Percentiles rank a stretch among this genome's conserved stretches.
Evolutionary conservation across 2,329 filamentous ascomycete species (phyloP).

Genomic region (Aspergillus jensenii): DNA sequence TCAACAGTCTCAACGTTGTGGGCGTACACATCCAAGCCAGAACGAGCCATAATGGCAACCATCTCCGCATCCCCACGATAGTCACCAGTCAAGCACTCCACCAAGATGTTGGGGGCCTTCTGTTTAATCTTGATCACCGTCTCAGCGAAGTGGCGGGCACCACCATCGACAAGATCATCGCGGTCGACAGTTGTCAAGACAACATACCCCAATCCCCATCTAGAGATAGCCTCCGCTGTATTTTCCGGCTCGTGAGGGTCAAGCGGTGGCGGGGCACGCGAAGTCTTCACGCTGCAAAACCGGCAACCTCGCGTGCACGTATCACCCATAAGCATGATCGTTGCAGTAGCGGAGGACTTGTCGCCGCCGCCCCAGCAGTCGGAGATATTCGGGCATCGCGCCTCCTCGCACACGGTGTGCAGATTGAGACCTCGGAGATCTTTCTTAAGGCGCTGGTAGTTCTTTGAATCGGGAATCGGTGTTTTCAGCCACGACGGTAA

Average conservation of each 20-base stretch:
- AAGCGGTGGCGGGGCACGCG: conserved; percentile 70
- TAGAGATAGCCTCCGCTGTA: conserved; percentile 84
- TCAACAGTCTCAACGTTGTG: conserved; percentile 98
- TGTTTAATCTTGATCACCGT: conserved; percentile 92
- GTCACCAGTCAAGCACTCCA: conserved; percentile 66
- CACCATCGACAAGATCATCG: conserved; percentile 86
- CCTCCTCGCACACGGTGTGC: conserved; percentile 97
- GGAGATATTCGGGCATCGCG: conserved; percentile 93
- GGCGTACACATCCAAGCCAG: conserved; percentile 91
- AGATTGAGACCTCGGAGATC: conserved; percentile 86
- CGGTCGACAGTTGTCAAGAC: conserved; percentile 92
- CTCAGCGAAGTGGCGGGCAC: conserved; percentile 85
- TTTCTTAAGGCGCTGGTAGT: conserved; percentile 93
- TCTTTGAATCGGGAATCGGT: conserved; percentile 79
- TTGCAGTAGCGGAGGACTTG: conserved; percentile 89
- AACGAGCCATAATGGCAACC: conserved; percentile 79
- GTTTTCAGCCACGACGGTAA: conserved; percentile 96
- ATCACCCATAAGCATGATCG: conserved; percentile 99
- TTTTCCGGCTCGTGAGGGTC: conserved; percentile 97
- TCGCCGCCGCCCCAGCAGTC: conserved; percentile 95
- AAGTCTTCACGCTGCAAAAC: conserved; percentile 97
- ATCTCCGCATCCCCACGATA: conserved; percentile 82
- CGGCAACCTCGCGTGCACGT: conserved; percentile 95
- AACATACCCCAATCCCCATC: conserved; percentile 95
- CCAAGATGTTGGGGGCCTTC: conserved; percentile 54